Evolutionary conservation across 352 stramenopile species (phyloP).

Genomic region (Globisporangium recalcitrans): DNA sequence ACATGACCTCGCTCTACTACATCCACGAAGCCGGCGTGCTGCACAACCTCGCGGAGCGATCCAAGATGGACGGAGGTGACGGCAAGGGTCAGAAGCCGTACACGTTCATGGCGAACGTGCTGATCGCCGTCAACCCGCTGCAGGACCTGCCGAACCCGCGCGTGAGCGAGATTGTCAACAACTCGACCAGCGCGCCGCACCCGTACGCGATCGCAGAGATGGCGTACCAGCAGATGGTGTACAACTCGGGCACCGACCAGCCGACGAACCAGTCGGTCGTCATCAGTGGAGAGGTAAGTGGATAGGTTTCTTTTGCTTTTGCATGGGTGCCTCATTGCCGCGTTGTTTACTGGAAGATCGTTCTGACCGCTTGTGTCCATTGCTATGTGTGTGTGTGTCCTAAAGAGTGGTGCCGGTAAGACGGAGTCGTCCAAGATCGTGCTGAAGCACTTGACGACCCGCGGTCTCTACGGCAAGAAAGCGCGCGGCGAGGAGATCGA

Average conservation of each 20-base stretch:
- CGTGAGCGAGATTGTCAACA: conserved; percentile 76
- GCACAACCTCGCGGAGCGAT: conserved; percentile 92
- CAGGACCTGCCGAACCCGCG: conserved; percentile 72
- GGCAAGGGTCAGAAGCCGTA: conserved; percentile 74
- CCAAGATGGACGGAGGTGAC: conserved; percentile 80
- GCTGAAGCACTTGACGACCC: conserved; percentile 82
- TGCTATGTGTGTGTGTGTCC: background rate
- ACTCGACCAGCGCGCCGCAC: conserved; percentile 66
- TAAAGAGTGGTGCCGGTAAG: conserved; percentile 84
- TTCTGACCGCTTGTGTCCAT: background rate
- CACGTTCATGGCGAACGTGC: conserved; percentile 92
- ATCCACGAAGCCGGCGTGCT: conserved; percentile 94
- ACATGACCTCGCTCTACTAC: conserved; percentile 94
- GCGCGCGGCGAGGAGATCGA: conserved; percentile 73
- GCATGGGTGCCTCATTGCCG: background rate
- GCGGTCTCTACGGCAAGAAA: conserved; percentile 84
- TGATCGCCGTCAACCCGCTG: conserved; percentile 91
- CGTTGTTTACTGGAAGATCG: background rate
- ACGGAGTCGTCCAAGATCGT: conserved; percentile 90
- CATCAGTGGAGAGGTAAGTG: conserved; percentile 64
- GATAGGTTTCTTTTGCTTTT: background rate
- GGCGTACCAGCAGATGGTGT: conserved; percentile 91
- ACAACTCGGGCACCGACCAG: conserved; percentile 79
- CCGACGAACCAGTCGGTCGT: conserved; percentile 86
- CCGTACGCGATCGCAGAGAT: conserved; percentile 88